Evolutionary conservation across 2,329 filamentous ascomycete species (phyloP), one percentile per base, ranked within the genome.

Genomic region (Alternaria solani): DNA sequence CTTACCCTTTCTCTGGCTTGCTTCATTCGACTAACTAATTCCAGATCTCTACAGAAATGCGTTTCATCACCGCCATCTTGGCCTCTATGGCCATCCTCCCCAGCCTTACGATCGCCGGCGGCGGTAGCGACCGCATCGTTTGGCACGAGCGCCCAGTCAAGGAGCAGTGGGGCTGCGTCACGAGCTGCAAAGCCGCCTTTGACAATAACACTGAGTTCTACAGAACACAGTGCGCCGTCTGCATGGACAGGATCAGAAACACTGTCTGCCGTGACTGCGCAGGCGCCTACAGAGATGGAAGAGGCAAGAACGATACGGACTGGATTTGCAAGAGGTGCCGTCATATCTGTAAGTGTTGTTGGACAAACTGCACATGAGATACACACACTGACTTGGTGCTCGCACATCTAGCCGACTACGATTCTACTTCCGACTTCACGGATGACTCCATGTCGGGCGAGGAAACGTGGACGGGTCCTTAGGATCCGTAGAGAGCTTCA

Each of bases 71-170:
- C 39, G 12, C 34, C 39, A 5, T 28, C 47, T 18, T 18, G 23
- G 18, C 39, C 32, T 11, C 51, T 39, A 14, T 49, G 32, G 32
- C 46, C 18, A 5, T 49, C 20, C 38, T 49, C 8, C 30, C 46
- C 32, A 38, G 30, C 9, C 11, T 36, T 9, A 49, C 46, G 14
- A 36, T n/a, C 32, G 46, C 46, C 32, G 5, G 30, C 32, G 23
- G n/a, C 32, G 14, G 23, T n/a, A 11, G 20, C 23, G 11, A 49
- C 46, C 32, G 46, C 9, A 49, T 49, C 16, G 46, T 49, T 25
- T 49, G 46, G 46, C 46, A 49, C 32, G 46, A 49, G 36, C 46
- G 46, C 46, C 46, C 46, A 34, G 46, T 49, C 20, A 49, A n/a
- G 18, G 46, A 49, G 20, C 46, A 49, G 32, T 36, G 34, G 20